Conservation (phyloP, 1,139 yeast species). For the Hansenula sp. region DNA sequence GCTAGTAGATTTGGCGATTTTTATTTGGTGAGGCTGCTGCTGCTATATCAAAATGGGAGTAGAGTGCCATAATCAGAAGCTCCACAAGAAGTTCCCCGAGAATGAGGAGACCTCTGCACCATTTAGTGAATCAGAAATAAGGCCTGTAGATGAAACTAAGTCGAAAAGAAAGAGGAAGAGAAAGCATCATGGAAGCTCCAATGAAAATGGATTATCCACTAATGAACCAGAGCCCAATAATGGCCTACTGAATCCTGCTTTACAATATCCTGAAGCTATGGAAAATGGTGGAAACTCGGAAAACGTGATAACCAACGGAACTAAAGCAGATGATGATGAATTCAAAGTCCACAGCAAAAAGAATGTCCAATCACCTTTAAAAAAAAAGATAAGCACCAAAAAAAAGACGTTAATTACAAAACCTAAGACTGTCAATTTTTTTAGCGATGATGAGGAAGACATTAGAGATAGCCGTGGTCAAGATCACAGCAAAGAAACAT, state of each 20-base stretch:
- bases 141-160: background rate
- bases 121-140: too few species aligned
- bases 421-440: conserved; percentile 23
- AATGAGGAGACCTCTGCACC: too few species aligned
- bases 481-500: conserved; percentile 8
- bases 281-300: too few species aligned
- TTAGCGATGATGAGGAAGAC: conserved; percentile 31
- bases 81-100: conserved; percentile 7
- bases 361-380: background rate
- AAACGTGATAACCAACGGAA: background rate
- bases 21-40: too few species aligned
- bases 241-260: too few species aligned
- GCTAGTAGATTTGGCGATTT: background rate
- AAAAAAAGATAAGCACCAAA: conserved; percentile 4
- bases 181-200: too few species aligned
- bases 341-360: background rate
- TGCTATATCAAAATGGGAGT: background rate
- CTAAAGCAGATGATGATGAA: background rate
- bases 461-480: conserved; percentile 11
- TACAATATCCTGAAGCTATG: too few species aligned
- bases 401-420: background rate
- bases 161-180: background rate
- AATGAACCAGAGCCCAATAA: too few species aligned
- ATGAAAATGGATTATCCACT: too few species aligned
- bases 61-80: conserved; percentile 7